phyloP scores from a whole-genome alignment of 139 green algal genomes.

The Tetradesmus obliquus region DNA sequence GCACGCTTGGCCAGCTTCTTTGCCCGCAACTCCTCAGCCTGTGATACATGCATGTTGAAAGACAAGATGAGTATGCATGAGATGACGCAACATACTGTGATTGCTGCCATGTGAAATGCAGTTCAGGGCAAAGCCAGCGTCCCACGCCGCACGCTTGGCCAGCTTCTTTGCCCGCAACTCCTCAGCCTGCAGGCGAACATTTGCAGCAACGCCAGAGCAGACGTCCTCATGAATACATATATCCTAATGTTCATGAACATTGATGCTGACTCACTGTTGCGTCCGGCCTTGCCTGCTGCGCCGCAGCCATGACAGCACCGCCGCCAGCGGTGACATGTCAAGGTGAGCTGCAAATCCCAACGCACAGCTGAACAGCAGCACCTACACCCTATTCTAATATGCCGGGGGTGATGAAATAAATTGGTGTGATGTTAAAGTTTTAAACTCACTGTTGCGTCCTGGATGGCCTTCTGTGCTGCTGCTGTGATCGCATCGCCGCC shows the following conservation, averaged over 20 bases:
- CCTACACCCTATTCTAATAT: neutral
- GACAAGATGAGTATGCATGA: too few species aligned
- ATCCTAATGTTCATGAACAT: too few species aligned
- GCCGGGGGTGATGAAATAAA: neutral
- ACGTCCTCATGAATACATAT: too few species aligned
- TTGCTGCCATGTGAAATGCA: too few species aligned
- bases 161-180: constrained; percentile 68
- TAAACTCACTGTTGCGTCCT: constrained; percentile 59
- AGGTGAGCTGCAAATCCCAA: too few species aligned
- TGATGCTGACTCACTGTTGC: too few species aligned
- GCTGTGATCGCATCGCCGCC: constrained; percentile 62
- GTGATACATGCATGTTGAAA: neutral
- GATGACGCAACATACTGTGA: too few species aligned
- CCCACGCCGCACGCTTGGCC: constrained; percentile 22
- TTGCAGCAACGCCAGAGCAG: too few species aligned
- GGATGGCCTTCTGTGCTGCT: constrained; percentile 75
- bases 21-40: constrained; percentile 60
- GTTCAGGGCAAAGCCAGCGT: neutral
- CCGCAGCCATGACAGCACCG: too few species aligned
- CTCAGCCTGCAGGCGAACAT: constrained; percentile 46
- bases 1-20: constrained; percentile 65
- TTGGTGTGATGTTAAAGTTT: neutral
- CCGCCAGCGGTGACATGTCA: too few species aligned
- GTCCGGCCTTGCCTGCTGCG: too few species aligned
- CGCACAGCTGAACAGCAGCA: neutral